These are phyloP conservation scores for Mychonastes homosphaera DNA, from an alignment of 139 green algal genomes.

Conservation along the genomic window DNA sequence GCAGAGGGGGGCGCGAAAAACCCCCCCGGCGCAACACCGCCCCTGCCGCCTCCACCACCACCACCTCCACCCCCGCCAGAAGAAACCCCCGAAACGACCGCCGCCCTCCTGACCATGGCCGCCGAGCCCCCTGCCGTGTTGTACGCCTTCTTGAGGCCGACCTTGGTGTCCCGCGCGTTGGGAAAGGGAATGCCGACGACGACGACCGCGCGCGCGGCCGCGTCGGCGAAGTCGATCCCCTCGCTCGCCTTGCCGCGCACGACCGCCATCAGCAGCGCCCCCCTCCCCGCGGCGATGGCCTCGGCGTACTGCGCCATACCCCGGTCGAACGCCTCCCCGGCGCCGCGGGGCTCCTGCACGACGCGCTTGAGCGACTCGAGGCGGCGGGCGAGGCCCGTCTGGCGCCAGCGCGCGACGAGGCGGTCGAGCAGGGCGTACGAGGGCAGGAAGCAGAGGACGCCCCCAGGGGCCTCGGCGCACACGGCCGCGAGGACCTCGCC, in stretches of 20 bases:
- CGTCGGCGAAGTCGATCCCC: constrained; percentile 92
- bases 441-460: constrained; percentile 87
- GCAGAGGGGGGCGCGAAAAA: too few relatives aligned
- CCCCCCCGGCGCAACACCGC: too few relatives aligned
- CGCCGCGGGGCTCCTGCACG: constrained; percentile 59
- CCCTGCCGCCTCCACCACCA: too few relatives aligned
- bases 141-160: constrained; percentile 71
- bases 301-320: constrained; percentile 64
- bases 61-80: too few relatives aligned
- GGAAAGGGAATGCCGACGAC: constrained; percentile 91
- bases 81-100: too few relatives aligned
- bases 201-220: constrained; percentile 74
- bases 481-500: constrained; percentile 41
- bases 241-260: constrained; percentile 93
- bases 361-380: constrained; percentile 59
- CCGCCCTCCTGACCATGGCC: background rate
- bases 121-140: constrained; percentile 45
- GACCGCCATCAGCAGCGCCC: constrained; percentile 81
- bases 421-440: constrained; percentile 77
- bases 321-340: constrained; percentile 55
- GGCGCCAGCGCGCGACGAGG: constrained; percentile 58
- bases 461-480: constrained; percentile 57
- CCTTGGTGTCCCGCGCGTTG: constrained; percentile 59
- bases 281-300: constrained; percentile 39
- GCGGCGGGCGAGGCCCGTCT: constrained; percentile 44